phyloP scores from a whole-genome alignment of 768 basidiomycete species.

The Tephrocybe rancida region DNA sequence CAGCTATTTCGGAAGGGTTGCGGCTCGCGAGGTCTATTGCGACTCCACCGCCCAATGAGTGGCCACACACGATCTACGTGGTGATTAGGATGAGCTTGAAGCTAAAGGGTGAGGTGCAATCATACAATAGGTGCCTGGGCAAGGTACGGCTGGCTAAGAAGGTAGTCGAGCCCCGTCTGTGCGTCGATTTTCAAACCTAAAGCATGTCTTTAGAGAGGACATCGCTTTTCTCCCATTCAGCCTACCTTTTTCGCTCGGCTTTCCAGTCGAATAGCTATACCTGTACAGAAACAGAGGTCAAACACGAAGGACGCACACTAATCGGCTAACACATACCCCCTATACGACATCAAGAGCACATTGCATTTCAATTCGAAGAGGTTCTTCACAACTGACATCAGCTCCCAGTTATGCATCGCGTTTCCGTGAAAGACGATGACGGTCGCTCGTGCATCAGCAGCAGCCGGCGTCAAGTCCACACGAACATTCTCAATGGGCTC shows the following conservation, averaged over 20 bases:
- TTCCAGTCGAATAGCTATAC: too few relatives aligned
- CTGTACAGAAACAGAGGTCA: too few relatives aligned
- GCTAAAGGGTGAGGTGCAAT: too few relatives aligned
- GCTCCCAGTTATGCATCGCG: conserved; percentile 70
- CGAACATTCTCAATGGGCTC: neutral
- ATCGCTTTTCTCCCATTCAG: too few relatives aligned
- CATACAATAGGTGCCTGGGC: conserved; percentile 61
- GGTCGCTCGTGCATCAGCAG: conserved; percentile 57
- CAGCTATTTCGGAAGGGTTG: conserved; percentile 44
- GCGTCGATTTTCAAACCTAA: conserved; percentile 78
- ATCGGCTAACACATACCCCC: conserved; percentile 77
- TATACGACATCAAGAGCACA: conserved; percentile 85
- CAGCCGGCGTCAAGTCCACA: conserved; percentile 17
- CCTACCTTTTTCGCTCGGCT: too few relatives aligned
- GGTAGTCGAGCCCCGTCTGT: conserved; percentile 73
- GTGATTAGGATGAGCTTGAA: conserved; percentile 37
- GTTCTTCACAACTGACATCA: conserved; percentile 62
- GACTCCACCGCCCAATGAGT: conserved; percentile 87
- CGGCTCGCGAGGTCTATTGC: conserved; percentile 79
- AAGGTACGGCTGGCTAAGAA: conserved; percentile 57
- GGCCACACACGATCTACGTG: conserved; percentile 65
- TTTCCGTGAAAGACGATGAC: conserved; percentile 90
- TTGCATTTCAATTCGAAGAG: conserved; percentile 82
- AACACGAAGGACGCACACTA: too few relatives aligned
- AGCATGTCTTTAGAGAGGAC: too few relatives aligned